Base-by-base conservation (phyloP, 73 alveolate species). In the Paramecium biaurelia region DNA sequence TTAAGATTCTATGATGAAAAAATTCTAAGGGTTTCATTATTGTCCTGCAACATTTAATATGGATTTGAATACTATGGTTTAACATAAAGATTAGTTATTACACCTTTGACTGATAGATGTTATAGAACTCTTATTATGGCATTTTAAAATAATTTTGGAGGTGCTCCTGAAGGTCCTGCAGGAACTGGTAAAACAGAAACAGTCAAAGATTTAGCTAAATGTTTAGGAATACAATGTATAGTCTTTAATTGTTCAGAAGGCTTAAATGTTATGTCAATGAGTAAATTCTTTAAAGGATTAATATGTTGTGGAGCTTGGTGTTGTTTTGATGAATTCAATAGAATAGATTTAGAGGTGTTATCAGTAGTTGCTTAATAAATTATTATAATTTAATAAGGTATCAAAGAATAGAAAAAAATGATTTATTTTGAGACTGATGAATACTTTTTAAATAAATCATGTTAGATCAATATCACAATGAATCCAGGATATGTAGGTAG, bases 81-180 rank as follows among this genome's bases (percentile, higher is more conserved):
- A 85, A 94, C 98, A 12, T 95, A 99, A 21, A 92, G 99, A 57
- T 92, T 98, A 86, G 99, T 98, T 43, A 98, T 98, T 38, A 98
- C 99, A 3, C 99, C 99, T 8, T 96, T 98, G 58, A 98, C 99
- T 12, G 99, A 98, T 86, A 92, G 99, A 56, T 97, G 99, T 86
- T 98, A 97, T 95, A 95, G 99, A 93, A 97, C 99, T 21, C 93
- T 97, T 87, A 95, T 97, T 86, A 99, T 99, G 6, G 99, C 99
- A 28, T 93, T 96, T 96, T 95, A 96, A 90, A 93, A 96, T 43
- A 93, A 93, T 86, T 97, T 96, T 86, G 99, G 99, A 42, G 99
- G 99, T 0, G 99, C 99, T 2, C 99, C 99, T 7, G 99, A 97
- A 90, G 99, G 99, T 4, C 99, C 99, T 2, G 99, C 99, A 4